These are phyloP conservation scores for Plasmodium gallinaceum DNA, from an alignment of 169 alveolate genomes.

Conservation along the genomic window DNA sequence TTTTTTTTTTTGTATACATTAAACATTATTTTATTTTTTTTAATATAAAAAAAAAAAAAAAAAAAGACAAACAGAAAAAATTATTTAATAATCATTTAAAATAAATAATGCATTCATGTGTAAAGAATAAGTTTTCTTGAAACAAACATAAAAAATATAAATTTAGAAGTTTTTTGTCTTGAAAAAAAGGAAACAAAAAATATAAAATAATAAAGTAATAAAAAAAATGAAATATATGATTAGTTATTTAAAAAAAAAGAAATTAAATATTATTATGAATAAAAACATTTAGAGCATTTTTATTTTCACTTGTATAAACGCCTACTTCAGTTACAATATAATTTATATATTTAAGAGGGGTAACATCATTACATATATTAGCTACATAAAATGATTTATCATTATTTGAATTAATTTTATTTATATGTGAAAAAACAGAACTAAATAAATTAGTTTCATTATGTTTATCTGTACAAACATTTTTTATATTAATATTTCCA, in stretches of 20 bases:
- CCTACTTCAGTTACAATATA: slow-evolving; percentile 75
- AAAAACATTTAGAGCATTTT: slow-evolving; percentile 62
- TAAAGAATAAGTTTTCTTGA: not conserved
- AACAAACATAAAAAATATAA: not conserved
- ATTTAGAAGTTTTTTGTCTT: not conserved
- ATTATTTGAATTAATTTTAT: slow-evolving; percentile 59
- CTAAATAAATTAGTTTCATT: slow-evolving; percentile 54
- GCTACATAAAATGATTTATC: slow-evolving; percentile 77
- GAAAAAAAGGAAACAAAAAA: slow-evolving; percentile 8
- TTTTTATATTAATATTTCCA: slow-evolving; percentile 72
- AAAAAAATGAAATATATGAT: not conserved
- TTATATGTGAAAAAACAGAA: slow-evolving; percentile 65
- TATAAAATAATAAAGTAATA: not conserved
- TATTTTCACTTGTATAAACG: slow-evolving; percentile 74
- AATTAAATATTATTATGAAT: slow-evolving; percentile 49
- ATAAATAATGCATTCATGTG: too few relatives aligned
- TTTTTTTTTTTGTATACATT: too few relatives aligned
- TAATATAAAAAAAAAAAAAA: too few relatives aligned
- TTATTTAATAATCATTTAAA: too few relatives aligned
- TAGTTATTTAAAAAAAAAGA: not conserved
- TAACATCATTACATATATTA: slow-evolving; percentile 73
- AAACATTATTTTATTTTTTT: too few relatives aligned
- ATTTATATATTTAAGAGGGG: slow-evolving; percentile 72
- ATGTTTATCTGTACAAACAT: slow-evolving; percentile 70
- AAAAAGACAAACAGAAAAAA: too few relatives aligned